phyloP scores from a whole-genome alignment of 345 rosid genomes.

The Eucalyptus albens region DNA sequence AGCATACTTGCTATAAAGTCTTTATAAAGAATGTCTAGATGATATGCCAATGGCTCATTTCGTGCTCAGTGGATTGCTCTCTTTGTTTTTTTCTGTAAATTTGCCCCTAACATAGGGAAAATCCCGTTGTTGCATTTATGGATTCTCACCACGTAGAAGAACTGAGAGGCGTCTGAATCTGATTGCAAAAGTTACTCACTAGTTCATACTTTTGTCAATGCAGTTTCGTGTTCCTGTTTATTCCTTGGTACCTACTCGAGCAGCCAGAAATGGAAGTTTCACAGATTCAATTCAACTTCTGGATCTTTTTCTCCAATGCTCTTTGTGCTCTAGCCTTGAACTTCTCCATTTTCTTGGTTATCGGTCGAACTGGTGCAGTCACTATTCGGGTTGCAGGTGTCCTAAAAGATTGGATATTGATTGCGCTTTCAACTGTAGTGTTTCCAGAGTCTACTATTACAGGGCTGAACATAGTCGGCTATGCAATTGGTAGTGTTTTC shows the following conservation, averaged over 20 bases:
- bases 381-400: constrained; percentile 98
- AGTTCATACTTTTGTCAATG: not conserved
- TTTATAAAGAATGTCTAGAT: not conserved
- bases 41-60: not conserved
- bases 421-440: constrained; percentile 86
- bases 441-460: constrained; percentile 94
- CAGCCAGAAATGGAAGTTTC: constrained; percentile 74
- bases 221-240: constrained; percentile 88
- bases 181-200: not conserved
- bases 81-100: not conserved
- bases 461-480: constrained; percentile 84
- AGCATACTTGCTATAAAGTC: not conserved
- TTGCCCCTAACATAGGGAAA: not conserved
- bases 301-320: constrained; percentile 97
- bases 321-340: constrained; percentile 91
- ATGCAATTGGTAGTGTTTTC: constrained; percentile 71
- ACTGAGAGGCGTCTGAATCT: not conserved
- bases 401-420: constrained; percentile 95
- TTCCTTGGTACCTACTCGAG: constrained; percentile 94
- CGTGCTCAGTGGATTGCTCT: not conserved
- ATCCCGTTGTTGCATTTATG: not conserved
- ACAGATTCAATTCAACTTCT: constrained; percentile 87
- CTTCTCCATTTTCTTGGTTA: constrained; percentile 88
- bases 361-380: constrained; percentile 96
- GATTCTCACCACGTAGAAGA: not conserved